phyloP scores from a whole-genome alignment of 208 protist species.

The Acanthamoeba triangularis region DNA sequence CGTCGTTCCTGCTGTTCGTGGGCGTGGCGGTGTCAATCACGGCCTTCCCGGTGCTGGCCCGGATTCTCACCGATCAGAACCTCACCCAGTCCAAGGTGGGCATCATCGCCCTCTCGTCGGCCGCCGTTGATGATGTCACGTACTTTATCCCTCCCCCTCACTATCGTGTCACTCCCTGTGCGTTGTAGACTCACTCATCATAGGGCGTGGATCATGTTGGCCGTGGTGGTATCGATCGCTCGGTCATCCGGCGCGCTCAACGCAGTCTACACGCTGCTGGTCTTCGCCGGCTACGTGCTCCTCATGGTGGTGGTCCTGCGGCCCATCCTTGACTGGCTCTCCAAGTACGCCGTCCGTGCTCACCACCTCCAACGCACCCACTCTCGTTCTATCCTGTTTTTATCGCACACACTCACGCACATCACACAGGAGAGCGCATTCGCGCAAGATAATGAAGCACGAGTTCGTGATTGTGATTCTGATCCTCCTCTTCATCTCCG shows the following conservation, averaged over 20 bases:
- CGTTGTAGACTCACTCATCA: neutral
- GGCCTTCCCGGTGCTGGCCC: conserved; percentile 88
- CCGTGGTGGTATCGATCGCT: conserved; percentile 84
- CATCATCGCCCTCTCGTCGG: conserved; percentile 81
- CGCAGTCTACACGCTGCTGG: conserved; percentile 84
- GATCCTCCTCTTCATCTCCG: conserved; percentile 74
- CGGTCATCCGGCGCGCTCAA: conserved; percentile 23
- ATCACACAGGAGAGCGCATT: conserved; percentile 29
- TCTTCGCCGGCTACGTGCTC: conserved; percentile 77
- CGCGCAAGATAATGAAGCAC: conserved; percentile 68
- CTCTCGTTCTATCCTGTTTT: too few species aligned
- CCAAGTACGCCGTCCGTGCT: neutral
- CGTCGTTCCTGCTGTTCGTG: conserved; percentile 84
- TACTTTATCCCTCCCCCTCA: neutral
- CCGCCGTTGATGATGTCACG: conserved; percentile 87
- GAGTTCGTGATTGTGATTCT: conserved; percentile 71
- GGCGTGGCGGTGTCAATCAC: conserved; percentile 88
- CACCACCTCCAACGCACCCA: too few species aligned
- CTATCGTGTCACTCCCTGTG: too few species aligned
- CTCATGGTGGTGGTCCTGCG: conserved; percentile 82
- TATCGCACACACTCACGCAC: too few species aligned
- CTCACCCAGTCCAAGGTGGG: conserved; percentile 84
- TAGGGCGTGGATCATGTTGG: conserved; percentile 85
- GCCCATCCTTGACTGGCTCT: conserved; percentile 43
- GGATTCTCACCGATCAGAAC: conserved; percentile 85